A percentile compares a stretch with the other conserved stretches of the same genome.
These are phyloP conservation scores for Tulasnella sp. DNA, from an alignment of 768 basidiomycete species.

Conservation along the genomic window DNA sequence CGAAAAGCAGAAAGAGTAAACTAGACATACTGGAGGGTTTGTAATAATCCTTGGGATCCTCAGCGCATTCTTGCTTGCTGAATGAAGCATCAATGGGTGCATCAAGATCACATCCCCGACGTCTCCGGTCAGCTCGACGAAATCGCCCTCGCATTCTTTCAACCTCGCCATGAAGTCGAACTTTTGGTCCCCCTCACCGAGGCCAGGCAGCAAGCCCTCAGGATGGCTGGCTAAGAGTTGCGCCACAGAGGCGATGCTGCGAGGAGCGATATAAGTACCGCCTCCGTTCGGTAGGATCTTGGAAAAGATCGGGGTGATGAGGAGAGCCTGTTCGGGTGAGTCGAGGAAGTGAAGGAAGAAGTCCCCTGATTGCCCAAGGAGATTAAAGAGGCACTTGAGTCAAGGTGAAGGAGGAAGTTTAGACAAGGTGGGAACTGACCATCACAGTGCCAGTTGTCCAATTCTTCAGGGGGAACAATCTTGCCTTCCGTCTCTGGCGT, in stretches of 20 bases:
- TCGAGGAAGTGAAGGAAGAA: slow-evolving; percentile 47
- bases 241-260: slow-evolving; percentile 44
- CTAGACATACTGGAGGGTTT: slow-evolving; percentile 54
- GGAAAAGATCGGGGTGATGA: slow-evolving; percentile 60
- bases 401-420: background rate
- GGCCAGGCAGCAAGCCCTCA: slow-evolving; percentile 17
- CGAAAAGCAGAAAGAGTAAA: background rate
- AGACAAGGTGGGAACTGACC: slow-evolving; percentile 30
- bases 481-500: slow-evolving; percentile 47
- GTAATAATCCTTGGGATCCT: slow-evolving; percentile 59
- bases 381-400: slow-evolving; percentile 16
- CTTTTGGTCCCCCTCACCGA: background rate
- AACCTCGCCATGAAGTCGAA: slow-evolving; percentile 37
- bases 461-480: slow-evolving; percentile 47
- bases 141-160: slow-evolving; percentile 46
- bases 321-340: slow-evolving; percentile 60
- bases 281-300: slow-evolving; percentile 55
- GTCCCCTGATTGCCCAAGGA: slow-evolving; percentile 6
- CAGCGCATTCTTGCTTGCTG: slow-evolving; percentile 57
- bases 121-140: slow-evolving; percentile 47
- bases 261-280: slow-evolving; percentile 58
- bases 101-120: slow-evolving; percentile 62
- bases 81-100: slow-evolving; percentile 64
- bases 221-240: slow-evolving; percentile 33
- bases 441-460: slow-evolving; percentile 57